Percentiles rank a stretch among this genome's conserved stretches.
phyloP scores from a whole-genome alignment of 2,329 filamentous ascomycete genomes.

The Eurotiales sp. region DNA sequence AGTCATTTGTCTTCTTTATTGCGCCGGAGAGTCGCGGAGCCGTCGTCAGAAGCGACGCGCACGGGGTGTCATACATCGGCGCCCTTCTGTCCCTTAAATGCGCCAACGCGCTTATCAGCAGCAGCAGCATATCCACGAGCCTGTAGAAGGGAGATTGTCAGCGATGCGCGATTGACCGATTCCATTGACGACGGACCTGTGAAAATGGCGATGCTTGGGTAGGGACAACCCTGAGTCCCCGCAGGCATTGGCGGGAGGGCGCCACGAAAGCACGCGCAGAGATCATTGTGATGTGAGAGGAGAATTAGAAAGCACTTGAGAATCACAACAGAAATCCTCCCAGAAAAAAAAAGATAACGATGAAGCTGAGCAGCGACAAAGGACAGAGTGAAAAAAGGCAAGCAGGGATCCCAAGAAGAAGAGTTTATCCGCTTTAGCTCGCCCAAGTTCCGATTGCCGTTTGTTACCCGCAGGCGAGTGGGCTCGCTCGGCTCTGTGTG shows the following conservation, averaged over 20 bases:
- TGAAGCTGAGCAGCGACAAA: not conserved
- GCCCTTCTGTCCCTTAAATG: conserved; percentile 89
- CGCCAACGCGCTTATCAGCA: conserved; percentile 69
- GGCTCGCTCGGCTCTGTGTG: not conserved
- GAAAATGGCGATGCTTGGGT: conserved; percentile 47
- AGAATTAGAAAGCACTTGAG: conserved; percentile 6
- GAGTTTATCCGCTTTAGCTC: conserved; percentile 15
- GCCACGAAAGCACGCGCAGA: conserved; percentile 73
- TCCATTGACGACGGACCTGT: conserved; percentile 51
- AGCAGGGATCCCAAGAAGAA: conserved; percentile 4
- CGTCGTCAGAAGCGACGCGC: conserved; percentile 14
- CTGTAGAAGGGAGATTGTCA: conserved; percentile 32
- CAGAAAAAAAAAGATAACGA: conserved; percentile 1
- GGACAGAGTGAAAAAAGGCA: conserved; percentile 10
- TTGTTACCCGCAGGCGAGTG: conserved; percentile 1
- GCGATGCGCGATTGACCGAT: conserved; percentile 12
- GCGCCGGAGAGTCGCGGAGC: conserved; percentile 6
- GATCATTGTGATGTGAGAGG: conserved; percentile 64
- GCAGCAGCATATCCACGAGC: conserved; percentile 58
- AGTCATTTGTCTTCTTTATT: conserved; percentile 2
- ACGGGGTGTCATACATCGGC: conserved; percentile 64
- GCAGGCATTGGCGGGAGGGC: conserved; percentile 75
- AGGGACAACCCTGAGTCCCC: conserved; percentile 53
- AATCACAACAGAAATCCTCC: conserved; percentile 10
- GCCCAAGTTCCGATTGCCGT: conserved; percentile 14